Evolutionary conservation across 352 stramenopile genomes (phyloP).

Genomic region (Globisporangium okanoganense): DNA sequence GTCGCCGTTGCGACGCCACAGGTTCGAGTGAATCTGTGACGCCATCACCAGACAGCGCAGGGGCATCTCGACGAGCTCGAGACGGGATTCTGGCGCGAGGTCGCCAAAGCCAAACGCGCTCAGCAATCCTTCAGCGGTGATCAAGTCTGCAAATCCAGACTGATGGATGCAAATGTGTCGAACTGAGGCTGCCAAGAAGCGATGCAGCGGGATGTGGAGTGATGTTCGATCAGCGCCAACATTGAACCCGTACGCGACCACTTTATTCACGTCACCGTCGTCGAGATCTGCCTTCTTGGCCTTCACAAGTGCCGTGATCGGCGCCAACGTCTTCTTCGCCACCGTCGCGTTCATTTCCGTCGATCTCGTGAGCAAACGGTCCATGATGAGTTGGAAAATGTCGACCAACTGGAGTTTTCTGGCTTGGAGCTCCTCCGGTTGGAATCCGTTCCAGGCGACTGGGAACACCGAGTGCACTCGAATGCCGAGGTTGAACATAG

Average conservation of each 20-base stretch:
- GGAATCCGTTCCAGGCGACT: slow-evolving; percentile 71
- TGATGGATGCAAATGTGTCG: slow-evolving; percentile 64
- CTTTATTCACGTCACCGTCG: slow-evolving; percentile 9
- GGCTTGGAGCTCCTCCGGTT: slow-evolving; percentile 28
- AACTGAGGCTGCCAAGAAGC: slow-evolving; percentile 70
- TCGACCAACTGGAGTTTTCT: slow-evolving; percentile 28
- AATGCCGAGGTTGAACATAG: slow-evolving; percentile 88
- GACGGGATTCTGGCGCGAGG: slow-evolving; percentile 34
- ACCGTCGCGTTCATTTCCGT: slow-evolving; percentile 40
- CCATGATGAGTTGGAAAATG: slow-evolving; percentile 48
- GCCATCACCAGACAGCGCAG: slow-evolving; percentile 82
- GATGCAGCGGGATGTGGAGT: slow-evolving; percentile 80
- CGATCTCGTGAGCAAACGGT: slow-evolving; percentile 44
- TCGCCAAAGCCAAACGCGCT: slow-evolving; percentile 53
- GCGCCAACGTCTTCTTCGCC: slow-evolving; percentile 41
- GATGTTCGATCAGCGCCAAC: slow-evolving; percentile 57
- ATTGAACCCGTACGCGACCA: slow-evolving; percentile 63
- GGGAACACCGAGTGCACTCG: slow-evolving; percentile 82
- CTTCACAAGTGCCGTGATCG: slow-evolving; percentile 29
- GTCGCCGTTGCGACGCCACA: slow-evolving; percentile 85
- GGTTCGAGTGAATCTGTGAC: slow-evolving; percentile 84
- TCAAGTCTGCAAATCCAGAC: slow-evolving; percentile 39
- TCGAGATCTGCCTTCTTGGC: slow-evolving; percentile 12
- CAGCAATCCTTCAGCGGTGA: slow-evolving; percentile 46
- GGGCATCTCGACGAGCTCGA: slow-evolving; percentile 76